Conservation (phyloP, 108 stramenopile genomes). For the Nitzschia palea region DNA sequence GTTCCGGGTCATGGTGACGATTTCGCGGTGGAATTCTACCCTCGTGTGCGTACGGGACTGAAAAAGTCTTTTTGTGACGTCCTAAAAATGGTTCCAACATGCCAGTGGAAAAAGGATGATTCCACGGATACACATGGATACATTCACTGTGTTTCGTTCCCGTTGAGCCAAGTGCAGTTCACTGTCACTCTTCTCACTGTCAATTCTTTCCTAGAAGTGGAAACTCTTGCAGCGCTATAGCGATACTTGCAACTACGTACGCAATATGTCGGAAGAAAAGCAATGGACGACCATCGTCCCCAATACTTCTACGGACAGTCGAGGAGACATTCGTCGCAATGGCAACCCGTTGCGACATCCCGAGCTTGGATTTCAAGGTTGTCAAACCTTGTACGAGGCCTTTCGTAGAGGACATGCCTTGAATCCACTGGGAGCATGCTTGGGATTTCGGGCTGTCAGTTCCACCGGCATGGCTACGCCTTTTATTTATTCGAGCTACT, state of each 20-base stretch:
- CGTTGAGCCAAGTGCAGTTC: no score
- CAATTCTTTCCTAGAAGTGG: no score
- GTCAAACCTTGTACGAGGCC: slow-evolving; percentile 79
- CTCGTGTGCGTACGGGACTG: no score
- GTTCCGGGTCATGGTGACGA: no score
- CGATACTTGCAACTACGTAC: neutral
- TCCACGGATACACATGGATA: no score
- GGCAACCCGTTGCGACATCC: slow-evolving; percentile 55
- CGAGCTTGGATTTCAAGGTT: slow-evolving; percentile 58
- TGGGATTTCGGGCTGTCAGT: slow-evolving; percentile 76
- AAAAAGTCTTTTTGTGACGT: no score
- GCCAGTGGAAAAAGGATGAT: no score
- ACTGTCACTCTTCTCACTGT: no score
- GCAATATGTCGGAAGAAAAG: neutral
- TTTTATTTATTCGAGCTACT: slow-evolving; percentile 77
- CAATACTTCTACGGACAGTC: slow-evolving; percentile 35
- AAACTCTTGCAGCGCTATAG: no score
- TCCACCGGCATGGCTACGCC: slow-evolving; percentile 84
- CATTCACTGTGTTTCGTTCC: no score
- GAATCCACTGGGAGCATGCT: slow-evolving; percentile 80
- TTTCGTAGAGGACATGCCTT: slow-evolving; percentile 68
- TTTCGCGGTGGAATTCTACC: no score
- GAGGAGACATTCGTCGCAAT: slow-evolving; percentile 54
- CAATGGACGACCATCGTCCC: slow-evolving; percentile 45
- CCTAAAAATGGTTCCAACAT: no score